phyloP scores from a whole-genome alignment of 805 yeast genomes.

The Wickerhamomyces alni region DNA sequence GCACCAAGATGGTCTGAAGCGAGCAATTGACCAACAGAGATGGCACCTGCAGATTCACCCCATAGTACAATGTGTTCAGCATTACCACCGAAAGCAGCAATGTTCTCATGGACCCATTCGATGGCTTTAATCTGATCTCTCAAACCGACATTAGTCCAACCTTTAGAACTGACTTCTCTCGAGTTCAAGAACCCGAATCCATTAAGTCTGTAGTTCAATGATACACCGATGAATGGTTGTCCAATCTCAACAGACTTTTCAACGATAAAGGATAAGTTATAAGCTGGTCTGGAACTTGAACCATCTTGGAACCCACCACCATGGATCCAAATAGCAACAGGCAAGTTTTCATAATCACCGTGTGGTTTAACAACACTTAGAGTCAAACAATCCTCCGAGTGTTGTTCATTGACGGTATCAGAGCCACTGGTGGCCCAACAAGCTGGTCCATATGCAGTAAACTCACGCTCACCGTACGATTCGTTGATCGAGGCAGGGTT shows the following conservation, averaged over 20 bases:
- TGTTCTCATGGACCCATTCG: conserved; percentile 30
- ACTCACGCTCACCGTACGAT: conserved; percentile 10
- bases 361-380: conserved; percentile 24
- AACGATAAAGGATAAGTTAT: conserved; percentile 14
- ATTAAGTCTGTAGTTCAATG: conserved; percentile 32
- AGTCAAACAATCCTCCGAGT: conserved; percentile 26
- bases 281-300: conserved; percentile 12
- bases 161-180: conserved; percentile 17
- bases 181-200: conserved; percentile 30
- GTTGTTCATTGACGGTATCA: conserved; percentile 6
- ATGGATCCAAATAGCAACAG: conserved; percentile 30
- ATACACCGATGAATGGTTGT: conserved; percentile 26
- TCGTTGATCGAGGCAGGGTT: conserved; percentile 14
- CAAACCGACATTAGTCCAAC: conserved; percentile 28
- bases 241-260: conserved; percentile 14
- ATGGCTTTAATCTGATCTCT: conserved; percentile 30
- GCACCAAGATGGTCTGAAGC: conserved; percentile 4
- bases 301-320: conserved; percentile 31
- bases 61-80: conserved; percentile 28
- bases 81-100: conserved; percentile 31
- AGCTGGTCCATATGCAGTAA: conserved; percentile 19
- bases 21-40: conserved; percentile 12
- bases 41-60: conserved; percentile 35
- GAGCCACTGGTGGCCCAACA: conserved; percentile 14
- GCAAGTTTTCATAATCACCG: conserved; percentile 15